A percentile compares a stretch with the other conserved stretches of the same genome.
phyloP scores from a whole-genome alignment of 169 alveolate genomes.

The Plasmodium billcollinsi region DNA sequence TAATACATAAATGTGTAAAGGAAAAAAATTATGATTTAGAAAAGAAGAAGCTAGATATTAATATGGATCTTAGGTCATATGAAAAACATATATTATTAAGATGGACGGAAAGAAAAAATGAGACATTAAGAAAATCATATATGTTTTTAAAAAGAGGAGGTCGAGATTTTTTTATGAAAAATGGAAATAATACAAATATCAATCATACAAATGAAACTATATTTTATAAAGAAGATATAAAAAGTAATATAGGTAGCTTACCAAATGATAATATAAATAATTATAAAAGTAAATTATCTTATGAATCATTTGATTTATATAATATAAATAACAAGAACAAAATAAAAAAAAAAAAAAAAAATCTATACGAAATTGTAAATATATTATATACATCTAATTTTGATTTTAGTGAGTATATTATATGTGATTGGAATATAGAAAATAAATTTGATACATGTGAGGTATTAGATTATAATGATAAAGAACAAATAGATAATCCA shows the following conservation, averaged over 20 bases:
- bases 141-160: too few relatives aligned
- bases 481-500: slow-evolving; percentile 16
- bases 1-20: background rate
- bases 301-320: background rate
- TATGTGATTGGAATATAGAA: slow-evolving; percentile 35
- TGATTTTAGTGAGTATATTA: slow-evolving; percentile 3
- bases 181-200: too few relatives aligned
- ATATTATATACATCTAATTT: slow-evolving; percentile 7
- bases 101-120: too few relatives aligned
- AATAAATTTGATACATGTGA: slow-evolving; percentile 7
- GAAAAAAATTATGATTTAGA: background rate
- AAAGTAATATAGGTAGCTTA: background rate
- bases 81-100: too few relatives aligned
- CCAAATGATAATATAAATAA: background rate
- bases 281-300: background rate
- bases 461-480: background rate
- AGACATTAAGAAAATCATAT: too few relatives aligned
- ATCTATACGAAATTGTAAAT: background rate
- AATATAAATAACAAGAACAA: background rate
- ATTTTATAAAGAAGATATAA: background rate
- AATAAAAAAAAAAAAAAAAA: background rate
- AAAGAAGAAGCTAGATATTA: background rate
- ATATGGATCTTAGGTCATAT: too few relatives aligned
- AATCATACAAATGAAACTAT: too few relatives aligned
- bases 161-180: too few relatives aligned